phyloP scores from a whole-genome alignment of 139 green algal species.

The Haematococcus lacustris region DNA sequence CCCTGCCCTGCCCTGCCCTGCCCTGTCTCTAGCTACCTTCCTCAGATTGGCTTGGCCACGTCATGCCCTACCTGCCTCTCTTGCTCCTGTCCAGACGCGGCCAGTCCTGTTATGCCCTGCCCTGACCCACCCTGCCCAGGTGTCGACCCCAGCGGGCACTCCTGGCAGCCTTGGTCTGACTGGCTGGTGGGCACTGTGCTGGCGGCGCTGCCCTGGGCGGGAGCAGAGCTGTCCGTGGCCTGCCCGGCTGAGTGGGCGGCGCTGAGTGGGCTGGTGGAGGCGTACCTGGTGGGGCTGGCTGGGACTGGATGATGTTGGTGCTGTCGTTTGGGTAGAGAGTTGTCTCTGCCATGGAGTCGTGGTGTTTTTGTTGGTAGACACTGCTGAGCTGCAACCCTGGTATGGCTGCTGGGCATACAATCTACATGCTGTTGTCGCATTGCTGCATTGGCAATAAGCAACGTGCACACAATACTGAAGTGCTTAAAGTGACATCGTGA shows the following conservation, averaged over 20 bases:
- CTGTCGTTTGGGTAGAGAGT: background rate
- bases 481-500: background rate
- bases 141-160: constrained; percentile 11
- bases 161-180: constrained; percentile 73
- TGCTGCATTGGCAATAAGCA: background rate
- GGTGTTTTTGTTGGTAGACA: background rate
- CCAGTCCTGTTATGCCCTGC: no score
- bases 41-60: background rate
- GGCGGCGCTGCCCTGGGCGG: constrained; percentile 62
- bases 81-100: background rate
- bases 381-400: no score
- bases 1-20: no score
- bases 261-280: constrained; percentile 21
- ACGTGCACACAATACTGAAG: background rate
- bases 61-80: background rate
- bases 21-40: no score
- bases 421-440: background rate
- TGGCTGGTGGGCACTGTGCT: constrained; percentile 55
- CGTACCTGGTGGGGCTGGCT: constrained; percentile 50
- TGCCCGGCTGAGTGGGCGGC: constrained; percentile 19
- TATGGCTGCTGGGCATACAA: background rate
- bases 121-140: no score
- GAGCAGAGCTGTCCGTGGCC: constrained; percentile 38
- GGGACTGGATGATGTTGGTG: background rate
- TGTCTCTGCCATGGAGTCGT: background rate